phyloP scores from a whole-genome alignment of 2,329 filamentous ascomycete species.

The Fusarium siculi region DNA sequence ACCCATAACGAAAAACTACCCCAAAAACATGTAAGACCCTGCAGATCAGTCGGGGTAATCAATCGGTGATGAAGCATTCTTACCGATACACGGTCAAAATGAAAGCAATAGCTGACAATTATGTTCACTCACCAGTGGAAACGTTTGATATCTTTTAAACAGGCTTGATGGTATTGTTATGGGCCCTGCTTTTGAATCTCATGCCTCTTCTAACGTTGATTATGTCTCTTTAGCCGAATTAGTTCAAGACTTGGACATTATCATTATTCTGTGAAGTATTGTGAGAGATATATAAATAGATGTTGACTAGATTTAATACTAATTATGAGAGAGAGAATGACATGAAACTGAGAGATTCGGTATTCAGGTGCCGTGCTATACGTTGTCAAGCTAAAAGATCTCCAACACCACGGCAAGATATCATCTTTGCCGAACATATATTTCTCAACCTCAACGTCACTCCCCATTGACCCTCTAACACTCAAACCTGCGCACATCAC shows the following conservation, averaged over 20 bases:
- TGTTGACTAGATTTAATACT: accelerated
- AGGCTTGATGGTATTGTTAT: accelerated
- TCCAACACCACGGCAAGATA: not conserved
- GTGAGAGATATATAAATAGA: accelerated
- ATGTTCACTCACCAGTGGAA: accelerated
- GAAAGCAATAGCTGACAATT: not conserved
- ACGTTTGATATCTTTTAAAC: accelerated
- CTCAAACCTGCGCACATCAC: accelerated
- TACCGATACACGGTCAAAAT: not conserved
- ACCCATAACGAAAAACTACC: not conserved
- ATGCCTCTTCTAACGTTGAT: not conserved
- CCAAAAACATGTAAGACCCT: not conserved
- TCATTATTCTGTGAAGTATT: accelerated
- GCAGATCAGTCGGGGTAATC: conserved; percentile 7
- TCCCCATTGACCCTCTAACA: accelerated
- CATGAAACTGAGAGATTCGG: too few species aligned
- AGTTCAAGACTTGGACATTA: too few species aligned
- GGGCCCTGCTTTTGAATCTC: accelerated
- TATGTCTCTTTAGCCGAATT: too few species aligned
- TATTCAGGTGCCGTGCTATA: accelerated
- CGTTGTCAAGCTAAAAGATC: not conserved
- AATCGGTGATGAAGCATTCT: not conserved
- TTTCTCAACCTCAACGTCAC: not conserved
- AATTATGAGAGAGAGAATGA: accelerated
- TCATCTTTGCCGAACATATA: not conserved